Evolutionary conservation across 148 eudicot genomes (phyloP).

Genomic region (Bassia scoparia): DNA sequence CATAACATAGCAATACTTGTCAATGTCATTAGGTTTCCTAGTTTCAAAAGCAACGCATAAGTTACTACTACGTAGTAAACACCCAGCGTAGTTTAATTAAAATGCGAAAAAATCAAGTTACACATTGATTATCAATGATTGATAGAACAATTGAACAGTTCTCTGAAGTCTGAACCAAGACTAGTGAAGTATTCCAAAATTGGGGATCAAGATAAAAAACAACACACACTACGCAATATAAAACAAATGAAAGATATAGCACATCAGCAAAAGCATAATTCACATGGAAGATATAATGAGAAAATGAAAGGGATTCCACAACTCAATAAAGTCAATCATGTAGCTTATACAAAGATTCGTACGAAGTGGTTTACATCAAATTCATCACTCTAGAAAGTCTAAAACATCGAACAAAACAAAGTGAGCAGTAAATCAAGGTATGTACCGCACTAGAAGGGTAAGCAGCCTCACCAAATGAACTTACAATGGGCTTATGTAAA

Average conservation of each 20-base stretch:
- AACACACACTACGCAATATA: too few species aligned
- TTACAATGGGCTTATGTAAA: conserved; percentile 87
- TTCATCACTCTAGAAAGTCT: neutral
- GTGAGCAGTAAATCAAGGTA: neutral
- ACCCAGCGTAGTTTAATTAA: neutral
- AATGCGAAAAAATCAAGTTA: neutral
- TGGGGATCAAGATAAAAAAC: neutral
- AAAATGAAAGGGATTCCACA: neutral
- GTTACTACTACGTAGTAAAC: neutral
- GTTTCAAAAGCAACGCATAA: neutral
- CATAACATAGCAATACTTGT: neutral
- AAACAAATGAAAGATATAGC: neutral
- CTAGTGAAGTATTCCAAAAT: too few species aligned
- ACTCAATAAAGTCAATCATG: neutral
- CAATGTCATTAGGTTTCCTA: neutral
- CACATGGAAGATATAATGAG: neutral
- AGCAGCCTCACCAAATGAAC: conserved; percentile 3
- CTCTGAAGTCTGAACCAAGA: neutral
- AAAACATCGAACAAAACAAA: neutral
- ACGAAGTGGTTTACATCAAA: neutral
- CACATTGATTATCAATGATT: too few species aligned
- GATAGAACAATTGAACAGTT: neutral
- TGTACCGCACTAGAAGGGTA: neutral
- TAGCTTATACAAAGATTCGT: neutral
- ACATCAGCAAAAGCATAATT: neutral